Base-by-base conservation (phyloP, 2,329 filamentous ascomycete species). In the Diaporthe aspalathi region DNA sequence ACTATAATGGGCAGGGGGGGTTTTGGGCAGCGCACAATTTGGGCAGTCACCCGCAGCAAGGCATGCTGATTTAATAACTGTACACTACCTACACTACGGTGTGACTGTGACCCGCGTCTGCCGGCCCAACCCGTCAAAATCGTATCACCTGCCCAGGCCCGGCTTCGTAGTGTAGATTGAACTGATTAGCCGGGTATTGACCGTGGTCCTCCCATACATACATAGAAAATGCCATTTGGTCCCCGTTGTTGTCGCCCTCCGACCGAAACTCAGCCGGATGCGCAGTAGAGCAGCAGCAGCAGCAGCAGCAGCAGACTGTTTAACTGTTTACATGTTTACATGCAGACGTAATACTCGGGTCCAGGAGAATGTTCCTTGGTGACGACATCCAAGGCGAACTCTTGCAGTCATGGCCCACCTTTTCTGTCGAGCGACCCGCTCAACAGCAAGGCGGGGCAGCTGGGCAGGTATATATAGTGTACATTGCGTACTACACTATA, bases 351-450 rank as follows among this genome's bases (percentile, higher is more conserved):
- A 12, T 38, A 12, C 35, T 11, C 35, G 22, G 17, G 22, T n/a
- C 35, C 29, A 5, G 35, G 24, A 38, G 24, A 12, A 3, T 35
- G n/a, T 50, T 50, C n/a, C 60, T 24, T 32, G n/a, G 60, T 65
- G 60, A 65, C 45, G 60, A 65, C 60, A 65, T 50, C 8, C 20
- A 38, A 27, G 60, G 17, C 60, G 14, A 49, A 45, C 47, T 50
- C 49, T 38, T 27, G n/a, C 45, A 50, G 45, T 65, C 43, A 9
- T n/a, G 27, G 45, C 45, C 60, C 60, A 65, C 60, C 29, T 27
- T 65, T 65, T 7, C 45, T 65, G 29, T 65, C 60, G 60, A n/a
- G n/a, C n/a, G n/a, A 49, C 60, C 60, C 45, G 45, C 45, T 43
- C 50, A 27, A 35, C n/a, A 29, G 60, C 43, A 5, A 8, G 35